Conservation (phyloP, 176 grass and related monocot genomes). For the Dactylis glomerata region DNA sequence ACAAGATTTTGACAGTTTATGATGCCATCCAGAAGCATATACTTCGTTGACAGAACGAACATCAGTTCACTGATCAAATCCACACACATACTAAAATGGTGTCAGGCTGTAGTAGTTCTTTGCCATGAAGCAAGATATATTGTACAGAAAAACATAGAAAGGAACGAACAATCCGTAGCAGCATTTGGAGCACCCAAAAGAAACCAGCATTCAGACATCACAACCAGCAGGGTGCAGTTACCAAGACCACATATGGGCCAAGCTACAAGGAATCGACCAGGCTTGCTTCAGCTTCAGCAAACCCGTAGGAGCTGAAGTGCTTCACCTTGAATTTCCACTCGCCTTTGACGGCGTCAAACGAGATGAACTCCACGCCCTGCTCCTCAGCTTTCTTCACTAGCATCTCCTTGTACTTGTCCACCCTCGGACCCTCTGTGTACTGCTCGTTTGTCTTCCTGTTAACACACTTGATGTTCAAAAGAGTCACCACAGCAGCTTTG, state of each 20-base stretch:
- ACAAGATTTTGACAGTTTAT: background rate
- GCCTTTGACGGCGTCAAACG: conserved; percentile 54
- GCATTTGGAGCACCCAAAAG: background rate
- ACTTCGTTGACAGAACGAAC: background rate
- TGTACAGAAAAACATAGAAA: background rate
- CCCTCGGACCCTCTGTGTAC: conserved; percentile 45
- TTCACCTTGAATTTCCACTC: conserved; percentile 96
- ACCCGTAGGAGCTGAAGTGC: conserved; percentile 62
- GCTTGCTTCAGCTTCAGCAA: background rate
- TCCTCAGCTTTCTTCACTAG: conserved; percentile 61
- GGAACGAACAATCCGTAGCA: background rate
- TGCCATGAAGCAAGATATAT: background rate
- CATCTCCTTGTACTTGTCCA: conserved; percentile 75
- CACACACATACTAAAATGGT: background rate
- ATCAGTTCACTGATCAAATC: background rate
- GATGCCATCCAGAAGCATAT: background rate
- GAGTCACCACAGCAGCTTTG: conserved; percentile 75
- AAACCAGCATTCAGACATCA: background rate
- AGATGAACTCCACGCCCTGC: conserved; percentile 77
- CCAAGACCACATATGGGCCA: background rate
- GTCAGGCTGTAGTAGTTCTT: background rate
- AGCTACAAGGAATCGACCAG: background rate
- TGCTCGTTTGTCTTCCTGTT: conserved; percentile 72
- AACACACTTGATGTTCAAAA: conserved; percentile 77
- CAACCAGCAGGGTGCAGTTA: background rate